A percentile compares a stretch with the other conserved stretches of the same genome.
These are phyloP conservation scores for Cyanophora paradoxa DNA, from an alignment of 78 protist species.

Conservation along the genomic window DNA sequence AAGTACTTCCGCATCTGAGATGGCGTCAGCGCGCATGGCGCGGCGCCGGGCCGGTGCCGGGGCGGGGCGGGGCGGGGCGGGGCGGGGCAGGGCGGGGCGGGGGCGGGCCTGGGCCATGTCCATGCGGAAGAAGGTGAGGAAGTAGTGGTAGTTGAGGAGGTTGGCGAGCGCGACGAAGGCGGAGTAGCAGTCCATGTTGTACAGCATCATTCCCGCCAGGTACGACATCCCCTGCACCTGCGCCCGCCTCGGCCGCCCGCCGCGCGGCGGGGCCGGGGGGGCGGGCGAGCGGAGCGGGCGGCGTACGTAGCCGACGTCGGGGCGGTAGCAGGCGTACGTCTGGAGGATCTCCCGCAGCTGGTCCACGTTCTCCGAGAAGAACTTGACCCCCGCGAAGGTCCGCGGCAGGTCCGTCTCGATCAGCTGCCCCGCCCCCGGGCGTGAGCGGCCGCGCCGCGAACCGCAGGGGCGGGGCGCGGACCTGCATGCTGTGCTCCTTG, in stretches of 20 bases:
- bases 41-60: too few relatives aligned
- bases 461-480: too few relatives aligned
- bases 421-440: slow-evolving; percentile 49
- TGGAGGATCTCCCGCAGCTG: slow-evolving; percentile 57
- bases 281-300: background rate
- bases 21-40: too few relatives aligned
- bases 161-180: slow-evolving; percentile 75
- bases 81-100: background rate
- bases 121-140: slow-evolving; percentile 62
- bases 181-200: slow-evolving; percentile 55
- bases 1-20: slow-evolving; percentile 53
- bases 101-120: slow-evolving; percentile 15
- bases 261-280: background rate
- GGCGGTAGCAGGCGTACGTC: slow-evolving; percentile 71
- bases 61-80: too few relatives aligned
- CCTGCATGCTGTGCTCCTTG: too few relatives aligned
- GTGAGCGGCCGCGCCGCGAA: too few relatives aligned
- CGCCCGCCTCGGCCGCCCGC: background rate
- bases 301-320: slow-evolving; percentile 70
- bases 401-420: slow-evolving; percentile 53
- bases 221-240: slow-evolving; percentile 42
- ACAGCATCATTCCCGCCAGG: slow-evolving; percentile 78
- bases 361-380: slow-evolving; percentile 51
- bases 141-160: slow-evolving; percentile 56
- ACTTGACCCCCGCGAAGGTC: slow-evolving; percentile 53